These are phyloP conservation scores for Pulveroboletus sp. DNA, from an alignment of 1,284 basidiomycete genomes.

Conservation along the genomic window DNA sequence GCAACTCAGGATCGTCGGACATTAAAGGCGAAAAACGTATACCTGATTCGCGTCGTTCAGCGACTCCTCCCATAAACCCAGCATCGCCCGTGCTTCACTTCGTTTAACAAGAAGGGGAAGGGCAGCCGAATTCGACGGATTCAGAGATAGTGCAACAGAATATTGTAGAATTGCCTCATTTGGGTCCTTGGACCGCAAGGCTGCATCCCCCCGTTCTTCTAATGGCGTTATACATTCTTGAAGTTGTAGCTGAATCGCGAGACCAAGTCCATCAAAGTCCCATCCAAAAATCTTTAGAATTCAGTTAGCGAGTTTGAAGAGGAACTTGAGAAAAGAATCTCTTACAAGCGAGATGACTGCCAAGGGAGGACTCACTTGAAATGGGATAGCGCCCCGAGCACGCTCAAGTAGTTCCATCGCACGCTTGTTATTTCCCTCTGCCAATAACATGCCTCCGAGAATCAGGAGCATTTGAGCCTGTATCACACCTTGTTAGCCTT, in stretches of 20 bases:
- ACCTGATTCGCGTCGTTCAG: background rate
- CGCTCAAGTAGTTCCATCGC: too few relatives aligned
- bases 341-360: background rate
- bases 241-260: background rate
- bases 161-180: slow-evolving; percentile 5
- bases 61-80: background rate
- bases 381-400: too few relatives aligned
- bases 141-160: background rate
- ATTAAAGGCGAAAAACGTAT: background rate
- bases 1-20: background rate
- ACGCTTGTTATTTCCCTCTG: too few relatives aligned
- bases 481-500: too few relatives aligned
- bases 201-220: background rate
- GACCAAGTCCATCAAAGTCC: background rate
- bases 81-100: background rate
- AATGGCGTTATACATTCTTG: background rate
- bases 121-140: background rate
- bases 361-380: background rate
- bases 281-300: background rate
- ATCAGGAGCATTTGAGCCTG: too few relatives aligned
- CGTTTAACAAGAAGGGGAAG: background rate
- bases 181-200: background rate
- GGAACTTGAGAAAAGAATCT: background rate
- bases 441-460: too few relatives aligned
- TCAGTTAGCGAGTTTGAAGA: background rate